Evolutionary conservation across 169 alveolate genomes (phyloP).

Genomic region (Blepharisma undulans): DNA sequence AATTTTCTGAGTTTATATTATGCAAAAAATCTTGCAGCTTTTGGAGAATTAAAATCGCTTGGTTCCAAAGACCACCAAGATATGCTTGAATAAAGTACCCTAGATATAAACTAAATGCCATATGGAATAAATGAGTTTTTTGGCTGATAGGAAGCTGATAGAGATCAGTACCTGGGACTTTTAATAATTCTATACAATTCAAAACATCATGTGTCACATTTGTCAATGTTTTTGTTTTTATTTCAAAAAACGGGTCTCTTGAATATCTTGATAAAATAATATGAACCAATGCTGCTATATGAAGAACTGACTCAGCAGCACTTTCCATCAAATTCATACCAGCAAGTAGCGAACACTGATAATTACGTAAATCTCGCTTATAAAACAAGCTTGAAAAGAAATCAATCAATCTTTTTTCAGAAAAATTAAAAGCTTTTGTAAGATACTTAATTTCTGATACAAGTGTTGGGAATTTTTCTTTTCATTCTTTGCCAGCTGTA

Average conservation of each 20-base stretch:
- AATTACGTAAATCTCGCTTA: constrained; percentile 3
- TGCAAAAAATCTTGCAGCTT: not conserved
- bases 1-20: not conserved
- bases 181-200: not conserved
- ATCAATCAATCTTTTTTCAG: not conserved
- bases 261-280: constrained; percentile 15
- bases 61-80: not conserved
- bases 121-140: not conserved
- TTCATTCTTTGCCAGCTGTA: not conserved
- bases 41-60: not conserved
- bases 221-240: not conserved
- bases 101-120: not conserved
- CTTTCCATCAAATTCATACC: not conserved
- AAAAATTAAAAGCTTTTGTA: not conserved
- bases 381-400: not conserved
- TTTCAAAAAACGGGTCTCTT: constrained; percentile 16
- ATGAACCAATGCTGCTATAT: constrained; percentile 23
- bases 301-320: constrained; percentile 22
- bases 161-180: not conserved
- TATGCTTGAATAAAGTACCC: not conserved
- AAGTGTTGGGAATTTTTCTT: not conserved
- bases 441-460: not conserved
- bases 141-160: not conserved
- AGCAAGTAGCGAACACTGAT: not conserved
- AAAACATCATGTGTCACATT: not conserved